Conservation (phyloP, 78 protist species). For the Dictyostelium firmibasis region DNA sequence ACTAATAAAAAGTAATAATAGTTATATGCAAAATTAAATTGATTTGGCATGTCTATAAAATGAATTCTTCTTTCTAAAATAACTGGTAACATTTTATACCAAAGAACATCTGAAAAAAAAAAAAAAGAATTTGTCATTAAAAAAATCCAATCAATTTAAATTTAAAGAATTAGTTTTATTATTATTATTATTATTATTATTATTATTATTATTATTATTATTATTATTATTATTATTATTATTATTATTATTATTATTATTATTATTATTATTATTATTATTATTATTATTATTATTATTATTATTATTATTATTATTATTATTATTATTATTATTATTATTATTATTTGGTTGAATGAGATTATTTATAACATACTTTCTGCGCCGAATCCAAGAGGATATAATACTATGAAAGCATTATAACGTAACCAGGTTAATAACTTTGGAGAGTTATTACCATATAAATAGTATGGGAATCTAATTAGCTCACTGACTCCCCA, state of each 20-base stretch:
- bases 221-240: not conserved
- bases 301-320: not conserved
- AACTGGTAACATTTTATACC: conserved; percentile 45
- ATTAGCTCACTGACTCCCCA: conserved; percentile 70
- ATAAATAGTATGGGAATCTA: conserved; percentile 31
- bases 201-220: not conserved
- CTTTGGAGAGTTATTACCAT: not conserved
- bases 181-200: not conserved
- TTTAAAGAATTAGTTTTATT: not conserved
- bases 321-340: not conserved
- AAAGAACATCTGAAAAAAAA: conserved; percentile 19
- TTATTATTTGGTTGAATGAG: too few relatives aligned
- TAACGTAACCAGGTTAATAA: conserved; percentile 47
- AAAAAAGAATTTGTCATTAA: not conserved
- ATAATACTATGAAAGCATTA: conserved; percentile 56
- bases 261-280: not conserved
- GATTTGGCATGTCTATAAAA: conserved; percentile 21
- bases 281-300: not conserved
- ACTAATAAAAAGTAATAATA: conserved; percentile 25
- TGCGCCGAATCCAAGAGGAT: conserved; percentile 55
- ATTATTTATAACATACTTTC: conserved; percentile 31
- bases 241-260: not conserved
- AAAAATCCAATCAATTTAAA: not conserved
- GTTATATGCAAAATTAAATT: conserved; percentile 22
- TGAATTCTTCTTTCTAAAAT: conserved; percentile 7